Conservation (phyloP, 164 flowering plant species). For the Umbellularia californica region DNA sequence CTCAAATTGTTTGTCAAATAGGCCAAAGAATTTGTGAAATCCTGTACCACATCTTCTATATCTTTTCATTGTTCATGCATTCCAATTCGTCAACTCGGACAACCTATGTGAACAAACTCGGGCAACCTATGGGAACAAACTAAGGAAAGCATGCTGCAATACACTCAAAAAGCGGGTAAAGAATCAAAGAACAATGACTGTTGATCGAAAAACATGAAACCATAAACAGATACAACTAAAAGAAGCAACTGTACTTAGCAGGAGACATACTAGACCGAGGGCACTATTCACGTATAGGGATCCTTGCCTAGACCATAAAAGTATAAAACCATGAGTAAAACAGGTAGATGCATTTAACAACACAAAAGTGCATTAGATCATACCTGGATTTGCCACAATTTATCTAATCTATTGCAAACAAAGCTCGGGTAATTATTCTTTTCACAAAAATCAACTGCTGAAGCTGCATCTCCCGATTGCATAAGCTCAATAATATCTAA, state of each 20-base stretch:
- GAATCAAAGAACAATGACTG: neutral
- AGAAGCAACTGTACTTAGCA: neutral
- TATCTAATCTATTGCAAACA: conserved; percentile 54
- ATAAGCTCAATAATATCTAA: conserved; percentile 40
- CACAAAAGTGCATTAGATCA: conserved; percentile 1
- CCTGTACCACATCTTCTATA: too few species aligned
- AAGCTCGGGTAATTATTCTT: conserved; percentile 47
- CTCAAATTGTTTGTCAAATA: too few species aligned
- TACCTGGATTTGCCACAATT: conserved; percentile 51
- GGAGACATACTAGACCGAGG: neutral
- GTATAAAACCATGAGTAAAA: neutral
- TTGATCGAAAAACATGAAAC: neutral
- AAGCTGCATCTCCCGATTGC: conserved; percentile 26
- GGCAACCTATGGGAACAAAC: too few species aligned
- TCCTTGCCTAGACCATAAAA: neutral
- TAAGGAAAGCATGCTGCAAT: too few species aligned
- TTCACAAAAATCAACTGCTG: conserved; percentile 5
- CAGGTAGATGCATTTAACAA: neutral
- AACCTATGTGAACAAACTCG: too few species aligned
- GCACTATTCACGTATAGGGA: neutral
- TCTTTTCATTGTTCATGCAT: too few species aligned
- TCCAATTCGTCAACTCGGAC: too few species aligned
- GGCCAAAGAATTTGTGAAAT: too few species aligned
- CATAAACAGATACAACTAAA: neutral
- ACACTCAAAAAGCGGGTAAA: neutral